Evolutionary conservation across 2,329 filamentous ascomycete genomes (phyloP).

Genomic region (Fusarium anguioides): DNA sequence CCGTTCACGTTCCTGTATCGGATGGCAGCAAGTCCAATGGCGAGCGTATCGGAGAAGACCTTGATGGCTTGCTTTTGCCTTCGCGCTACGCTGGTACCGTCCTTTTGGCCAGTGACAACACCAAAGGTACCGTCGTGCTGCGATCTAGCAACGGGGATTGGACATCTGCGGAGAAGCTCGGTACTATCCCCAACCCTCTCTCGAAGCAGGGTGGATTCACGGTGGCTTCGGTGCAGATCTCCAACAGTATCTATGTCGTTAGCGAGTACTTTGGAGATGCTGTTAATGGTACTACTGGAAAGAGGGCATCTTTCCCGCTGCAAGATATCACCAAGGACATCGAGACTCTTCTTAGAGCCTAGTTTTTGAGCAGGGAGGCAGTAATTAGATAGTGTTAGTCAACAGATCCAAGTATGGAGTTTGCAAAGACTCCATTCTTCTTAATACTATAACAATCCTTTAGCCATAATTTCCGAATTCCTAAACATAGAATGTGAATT

Average conservation of each 20-base stretch:
- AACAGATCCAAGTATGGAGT: too few relatives aligned
- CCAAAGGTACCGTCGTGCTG: constrained; percentile 51
- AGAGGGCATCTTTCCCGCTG: constrained; percentile 7
- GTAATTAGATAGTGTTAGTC: too few relatives aligned
- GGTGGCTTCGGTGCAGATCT: constrained; percentile 26
- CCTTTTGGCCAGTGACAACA: constrained; percentile 48
- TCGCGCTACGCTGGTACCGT: constrained; percentile 49
- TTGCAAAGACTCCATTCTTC: too few relatives aligned
- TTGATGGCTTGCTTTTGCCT: constrained; percentile 50
- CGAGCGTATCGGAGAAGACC: constrained; percentile 2
- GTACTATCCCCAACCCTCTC: constrained; percentile 44
- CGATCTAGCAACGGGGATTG: constrained; percentile 51
- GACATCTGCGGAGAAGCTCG: constrained; percentile 51
- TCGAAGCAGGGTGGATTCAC: constrained; percentile 18
- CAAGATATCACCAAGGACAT: constrained; percentile 13
- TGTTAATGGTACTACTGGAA: constrained; percentile 1
- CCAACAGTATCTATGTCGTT: constrained; percentile 9
- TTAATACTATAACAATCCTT: too few relatives aligned
- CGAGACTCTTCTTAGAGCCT: background rate
- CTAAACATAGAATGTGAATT: too few relatives aligned
- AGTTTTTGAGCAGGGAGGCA: background rate
- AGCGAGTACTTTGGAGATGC: constrained; percentile 14
- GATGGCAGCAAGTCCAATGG: background rate
- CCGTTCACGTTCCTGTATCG: background rate
- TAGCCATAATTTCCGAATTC: too few relatives aligned